Conservation (phyloP, 768 basidiomycete species). For the Mycena indigotica region DNA sequence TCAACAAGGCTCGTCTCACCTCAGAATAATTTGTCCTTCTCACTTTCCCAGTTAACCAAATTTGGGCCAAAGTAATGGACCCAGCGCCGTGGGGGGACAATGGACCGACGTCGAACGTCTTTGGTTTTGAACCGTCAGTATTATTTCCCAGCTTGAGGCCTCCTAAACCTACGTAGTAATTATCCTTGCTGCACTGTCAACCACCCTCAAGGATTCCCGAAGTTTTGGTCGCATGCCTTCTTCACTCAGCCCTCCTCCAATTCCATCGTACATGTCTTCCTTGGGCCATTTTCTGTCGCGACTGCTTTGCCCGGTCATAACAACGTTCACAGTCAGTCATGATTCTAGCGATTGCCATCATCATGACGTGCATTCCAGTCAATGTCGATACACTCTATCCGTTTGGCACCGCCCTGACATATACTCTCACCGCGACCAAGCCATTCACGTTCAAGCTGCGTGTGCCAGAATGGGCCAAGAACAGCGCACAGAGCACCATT, state of each 20-base stretch:
- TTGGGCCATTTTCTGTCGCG: conserved; percentile 41
- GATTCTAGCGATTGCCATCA: background rate
- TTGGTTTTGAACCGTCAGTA: conserved; percentile 45
- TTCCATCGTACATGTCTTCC: conserved; percentile 39
- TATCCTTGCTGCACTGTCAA: conserved; percentile 49
- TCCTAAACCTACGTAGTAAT: conserved; percentile 29
- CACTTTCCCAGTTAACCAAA: conserved; percentile 38
- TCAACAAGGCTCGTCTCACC: conserved; percentile 42
- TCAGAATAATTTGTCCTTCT: background rate
- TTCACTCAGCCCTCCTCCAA: conserved; percentile 32
- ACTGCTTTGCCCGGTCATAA: conserved; percentile 36
- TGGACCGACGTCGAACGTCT: conserved; percentile 42
- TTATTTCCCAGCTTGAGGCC: background rate
- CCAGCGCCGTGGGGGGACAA: conserved; percentile 41
- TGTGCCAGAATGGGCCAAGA: conserved; percentile 42
- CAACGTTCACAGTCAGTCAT: conserved; percentile 33
- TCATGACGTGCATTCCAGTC: conserved; percentile 25
- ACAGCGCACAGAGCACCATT: conserved; percentile 34
- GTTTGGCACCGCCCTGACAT: conserved; percentile 39
- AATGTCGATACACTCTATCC: conserved; percentile 42
- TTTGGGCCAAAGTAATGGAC: conserved; percentile 43
- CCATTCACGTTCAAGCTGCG: conserved; percentile 42
- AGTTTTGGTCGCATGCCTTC: conserved; percentile 47
- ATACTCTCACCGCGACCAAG: conserved; percentile 35
- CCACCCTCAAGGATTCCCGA: conserved; percentile 43